Base-by-base conservation (phyloP, 495 filamentous ascomycete genomes). In the Aspergillus wentii region DNA sequence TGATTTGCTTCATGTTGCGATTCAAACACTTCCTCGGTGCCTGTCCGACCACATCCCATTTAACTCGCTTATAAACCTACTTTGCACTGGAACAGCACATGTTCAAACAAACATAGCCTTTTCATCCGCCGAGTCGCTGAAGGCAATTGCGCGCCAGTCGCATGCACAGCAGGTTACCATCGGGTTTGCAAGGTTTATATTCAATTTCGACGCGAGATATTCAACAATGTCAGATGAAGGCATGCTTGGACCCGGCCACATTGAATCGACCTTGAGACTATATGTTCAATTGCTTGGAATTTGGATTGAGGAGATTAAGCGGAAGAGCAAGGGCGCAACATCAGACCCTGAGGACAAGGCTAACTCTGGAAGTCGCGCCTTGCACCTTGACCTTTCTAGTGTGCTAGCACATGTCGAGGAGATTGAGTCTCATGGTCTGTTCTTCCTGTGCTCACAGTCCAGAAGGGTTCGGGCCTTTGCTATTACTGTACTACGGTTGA, bases 201-300 rank as follows among this genome's bases (percentile, higher is more conserved):
- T 99, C 68, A 94, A 88, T 37, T 97, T 96, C 54, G 94, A 99
- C 61, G 88, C 91, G 46, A 82, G 88, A 18, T 96, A 96, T 60
- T 87, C 90, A 1, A 97, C 92, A 15, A 95, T 95, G 85, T 94
- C 90, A 7, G 94, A 97, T 51, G 89, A 95, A 29, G 92, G 94
- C 3, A 90, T 99, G 86, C 78, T 98, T 17, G 92, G 92, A 5
- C 82, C 88, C 17, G 86, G 82, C 8, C 94, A 98, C 54, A 95
- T 98, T 34, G 94, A 99, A 52, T 94, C 83, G 40, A 97, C 94
- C 3, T 56, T 99, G 13, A 79, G 80, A 43, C 72, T 99, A 0
- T 99, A 97, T 54, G 86, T 99, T 30, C 89, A 99, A 57, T 66
- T 97, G 7, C 70, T 99, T 21, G 76, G 84, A 39, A 96, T 99